Evolutionary conservation across 805 yeast genomes (phyloP).

Genomic region (Scheffersomyces spartinae): DNA sequence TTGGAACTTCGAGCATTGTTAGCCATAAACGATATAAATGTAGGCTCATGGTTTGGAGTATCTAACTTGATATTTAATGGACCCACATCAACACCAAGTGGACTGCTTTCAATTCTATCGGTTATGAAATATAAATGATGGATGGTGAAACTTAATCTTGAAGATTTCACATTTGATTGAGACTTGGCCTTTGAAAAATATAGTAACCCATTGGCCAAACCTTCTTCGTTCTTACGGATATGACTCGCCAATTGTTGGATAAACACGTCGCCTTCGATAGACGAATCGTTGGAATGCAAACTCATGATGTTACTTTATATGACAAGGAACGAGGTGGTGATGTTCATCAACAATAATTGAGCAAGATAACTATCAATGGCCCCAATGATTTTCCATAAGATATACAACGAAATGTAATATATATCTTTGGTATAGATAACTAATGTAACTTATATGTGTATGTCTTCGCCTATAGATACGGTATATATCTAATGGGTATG

Average conservation of each 20-base stretch:
- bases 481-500: no score
- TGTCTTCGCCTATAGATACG: no score
- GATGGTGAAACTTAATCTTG: slow-evolving; percentile 44
- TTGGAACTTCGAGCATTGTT: slow-evolving; percentile 36
- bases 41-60: slow-evolving; percentile 42
- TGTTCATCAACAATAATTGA: no score
- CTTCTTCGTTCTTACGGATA: slow-evolving; percentile 44
- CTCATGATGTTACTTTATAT: no score
- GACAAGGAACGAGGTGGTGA: slow-evolving; percentile 1
- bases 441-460: no score
- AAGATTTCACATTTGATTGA: slow-evolving; percentile 31
- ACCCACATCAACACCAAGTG: slow-evolving; percentile 40
- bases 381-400: no score
- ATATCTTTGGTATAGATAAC: no score
- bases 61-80: slow-evolving; percentile 52
- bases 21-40: slow-evolving; percentile 46
- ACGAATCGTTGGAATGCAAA: slow-evolving; percentile 9
- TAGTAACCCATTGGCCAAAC: slow-evolving; percentile 45
- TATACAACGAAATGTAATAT: no score
- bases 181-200: slow-evolving; percentile 41
- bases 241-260: slow-evolving; percentile 42
- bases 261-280: slow-evolving; percentile 47
- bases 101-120: slow-evolving; percentile 43
- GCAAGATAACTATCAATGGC: no score
- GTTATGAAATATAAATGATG: slow-evolving; percentile 53